Evolutionary conservation across 1,139 yeast species (phyloP), one percentile per base, ranked within the genome.

Genomic region (Magnusiomyces suaveolens): DNA sequence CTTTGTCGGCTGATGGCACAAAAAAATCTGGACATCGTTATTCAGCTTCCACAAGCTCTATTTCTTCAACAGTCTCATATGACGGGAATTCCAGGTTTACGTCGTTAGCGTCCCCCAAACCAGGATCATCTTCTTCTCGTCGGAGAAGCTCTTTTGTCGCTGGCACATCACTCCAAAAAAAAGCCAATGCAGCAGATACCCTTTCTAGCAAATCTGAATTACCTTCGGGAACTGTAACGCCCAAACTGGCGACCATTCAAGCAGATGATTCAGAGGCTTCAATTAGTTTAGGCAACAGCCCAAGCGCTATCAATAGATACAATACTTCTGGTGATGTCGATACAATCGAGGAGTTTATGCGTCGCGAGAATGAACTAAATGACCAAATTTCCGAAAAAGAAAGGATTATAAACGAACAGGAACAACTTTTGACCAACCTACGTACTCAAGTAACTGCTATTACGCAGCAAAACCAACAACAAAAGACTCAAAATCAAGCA

Each of bases 361-460:
- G 61, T 16, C 63, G 70, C 1, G 73, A 69, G 54, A 70, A 68
- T 52, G 69, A 69, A 48, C 54, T 69, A 18, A 72, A 69, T 53
- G 73, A 69, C 55, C 67, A 62, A 50, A 54, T 70, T 23, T 57
- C 67, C 1, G 72, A 69, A 48, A 63, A 64, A 46, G 73, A 69
- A 39, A 49, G 62, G 0, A 52, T 62, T 4, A 63, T 70, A 18
- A 59, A 59, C 21, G 62, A 61, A 46, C 66, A 63, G 49, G 66
- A 64, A 43, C 54, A 51, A 44, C 56, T 58, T 10, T 29, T 54
- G 20, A 29, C 26, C 21, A 46, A 46, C 14, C 36, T 54, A n/a
- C 44, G 57, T 18, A 25, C 44, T 1, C 50, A 54, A 48, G 16
- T 52, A 1, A n/a, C 29, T 12, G 3, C 47, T 2, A 14, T 16